Conservation (phyloP, 106 monocot species). For the Dendrobium catenatum region DNA sequence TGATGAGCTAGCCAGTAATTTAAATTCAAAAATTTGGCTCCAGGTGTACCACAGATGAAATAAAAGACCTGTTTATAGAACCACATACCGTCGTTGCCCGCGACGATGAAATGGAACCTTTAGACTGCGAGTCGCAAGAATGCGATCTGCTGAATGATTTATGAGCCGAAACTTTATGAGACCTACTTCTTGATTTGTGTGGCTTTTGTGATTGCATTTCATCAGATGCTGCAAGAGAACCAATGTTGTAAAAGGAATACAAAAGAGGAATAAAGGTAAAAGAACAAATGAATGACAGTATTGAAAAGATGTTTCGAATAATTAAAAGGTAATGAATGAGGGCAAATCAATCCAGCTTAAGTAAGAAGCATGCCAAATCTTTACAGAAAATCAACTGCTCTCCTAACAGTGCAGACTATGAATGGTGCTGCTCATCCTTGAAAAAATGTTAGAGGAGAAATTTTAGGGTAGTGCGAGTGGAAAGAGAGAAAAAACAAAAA, state of each 20-base stretch:
- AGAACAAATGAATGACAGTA: not conserved
- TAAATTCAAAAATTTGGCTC: not conserved
- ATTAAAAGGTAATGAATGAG: conserved; percentile 1
- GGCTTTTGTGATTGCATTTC: conserved; percentile 42
- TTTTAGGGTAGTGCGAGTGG: not conserved
- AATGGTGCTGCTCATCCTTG: not conserved
- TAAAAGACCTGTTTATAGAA: not conserved
- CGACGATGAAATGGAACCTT: conserved; percentile 40
- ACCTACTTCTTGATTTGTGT: conserved; percentile 34
- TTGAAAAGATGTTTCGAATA: conserved; percentile 11
- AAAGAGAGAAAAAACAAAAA: not conserved
- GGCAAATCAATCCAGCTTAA: conserved; percentile 5
- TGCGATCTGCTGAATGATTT: conserved; percentile 35
- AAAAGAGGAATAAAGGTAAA: not conserved
- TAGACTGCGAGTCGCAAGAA: conserved; percentile 51
- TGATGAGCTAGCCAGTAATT: not conserved
- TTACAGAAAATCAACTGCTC: not conserved
- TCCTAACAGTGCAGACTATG: not conserved
- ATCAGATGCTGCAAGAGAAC: conserved; percentile 43
- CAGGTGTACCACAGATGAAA: not conserved
- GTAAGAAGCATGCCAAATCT: not conserved
- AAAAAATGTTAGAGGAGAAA: not conserved
- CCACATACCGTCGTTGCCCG: conserved; percentile 37
- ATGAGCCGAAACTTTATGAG: conserved; percentile 29
- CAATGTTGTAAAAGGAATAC: not conserved